These are phyloP conservation scores for Suillus americanus DNA, from an alignment of 768 basidiomycete species.

Conservation along the genomic window DNA sequence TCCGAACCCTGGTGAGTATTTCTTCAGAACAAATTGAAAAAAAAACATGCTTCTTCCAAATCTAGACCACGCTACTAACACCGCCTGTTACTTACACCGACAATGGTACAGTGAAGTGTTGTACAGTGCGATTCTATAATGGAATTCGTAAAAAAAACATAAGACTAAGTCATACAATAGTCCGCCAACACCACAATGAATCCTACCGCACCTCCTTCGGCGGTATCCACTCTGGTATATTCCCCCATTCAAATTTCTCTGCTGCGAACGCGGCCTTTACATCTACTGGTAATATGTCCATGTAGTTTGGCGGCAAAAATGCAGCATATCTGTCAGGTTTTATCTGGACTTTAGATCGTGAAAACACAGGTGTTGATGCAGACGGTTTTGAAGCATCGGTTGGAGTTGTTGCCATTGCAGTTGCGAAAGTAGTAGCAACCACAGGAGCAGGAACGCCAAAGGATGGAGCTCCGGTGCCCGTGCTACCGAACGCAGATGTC, in stretches of 20 bases:
- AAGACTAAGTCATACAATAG: background rate
- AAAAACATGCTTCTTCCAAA: conserved; percentile 11
- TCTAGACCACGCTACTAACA: conserved; percentile 10
- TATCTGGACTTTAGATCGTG: conserved; percentile 34
- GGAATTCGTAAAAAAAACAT: conserved; percentile 2
- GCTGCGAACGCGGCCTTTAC: conserved; percentile 54
- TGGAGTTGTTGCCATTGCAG: conserved; percentile 24
- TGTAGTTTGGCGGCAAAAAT: conserved; percentile 60
- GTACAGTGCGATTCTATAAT: background rate
- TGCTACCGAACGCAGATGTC: conserved; percentile 17
- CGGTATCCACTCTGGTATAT: conserved; percentile 74
- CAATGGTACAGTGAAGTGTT: background rate
- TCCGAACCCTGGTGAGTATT: background rate
- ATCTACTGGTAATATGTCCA: conserved; percentile 48
- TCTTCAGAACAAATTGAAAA: conserved; percentile 8
- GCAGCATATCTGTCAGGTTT: conserved; percentile 56
- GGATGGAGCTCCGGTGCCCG: conserved; percentile 19
- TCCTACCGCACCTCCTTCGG: conserved; percentile 56
- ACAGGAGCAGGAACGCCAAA: conserved; percentile 23
- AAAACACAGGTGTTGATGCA: conserved; percentile 35
- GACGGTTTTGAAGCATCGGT: conserved; percentile 18
- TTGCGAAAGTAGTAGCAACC: conserved; percentile 23
- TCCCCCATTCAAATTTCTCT: conserved; percentile 64
- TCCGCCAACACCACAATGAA: background rate
- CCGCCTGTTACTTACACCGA: background rate